A percentile compares a stretch with the other conserved stretches of the same genome.
Conservation (phyloP, 176 grass and related monocot genomes). For the Carex scoparia region DNA sequence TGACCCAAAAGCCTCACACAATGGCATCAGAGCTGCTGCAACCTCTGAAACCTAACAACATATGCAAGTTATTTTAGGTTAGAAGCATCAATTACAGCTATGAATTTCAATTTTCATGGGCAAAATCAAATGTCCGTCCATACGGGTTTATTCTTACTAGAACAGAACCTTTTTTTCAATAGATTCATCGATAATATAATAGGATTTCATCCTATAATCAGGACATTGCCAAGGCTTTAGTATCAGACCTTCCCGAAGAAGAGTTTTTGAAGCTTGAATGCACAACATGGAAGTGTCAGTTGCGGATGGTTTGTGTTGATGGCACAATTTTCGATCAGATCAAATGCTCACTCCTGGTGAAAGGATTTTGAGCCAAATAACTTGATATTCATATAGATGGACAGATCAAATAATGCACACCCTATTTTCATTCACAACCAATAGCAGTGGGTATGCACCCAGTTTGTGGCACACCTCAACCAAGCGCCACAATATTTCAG, state of each 20-base stretch:
- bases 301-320: not conserved
- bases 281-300: not conserved
- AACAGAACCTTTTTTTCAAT: not conserved
- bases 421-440: not conserved
- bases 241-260: not conserved
- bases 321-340: not conserved
- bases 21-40: slow-evolving; percentile 77
- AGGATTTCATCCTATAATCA: not conserved
- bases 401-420: not conserved
- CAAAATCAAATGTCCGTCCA: not conserved
- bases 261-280: slow-evolving; percentile 33
- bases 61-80: not conserved
- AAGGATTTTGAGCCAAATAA: not conserved
- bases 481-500: not conserved
- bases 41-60: slow-evolving; percentile 71
- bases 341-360: not conserved
- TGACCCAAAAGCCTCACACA: slow-evolving; percentile 93
- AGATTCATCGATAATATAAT: slow-evolving; percentile 5
- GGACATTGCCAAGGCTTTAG: not conserved
- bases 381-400: not conserved
- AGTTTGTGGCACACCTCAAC: not conserved
- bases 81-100: not conserved
- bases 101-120: not conserved
- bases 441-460: not conserved
- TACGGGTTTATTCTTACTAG: not conserved